Conservation (phyloP, 1,284 basidiomycete species). For the Cryptococcus sp. region DNA sequence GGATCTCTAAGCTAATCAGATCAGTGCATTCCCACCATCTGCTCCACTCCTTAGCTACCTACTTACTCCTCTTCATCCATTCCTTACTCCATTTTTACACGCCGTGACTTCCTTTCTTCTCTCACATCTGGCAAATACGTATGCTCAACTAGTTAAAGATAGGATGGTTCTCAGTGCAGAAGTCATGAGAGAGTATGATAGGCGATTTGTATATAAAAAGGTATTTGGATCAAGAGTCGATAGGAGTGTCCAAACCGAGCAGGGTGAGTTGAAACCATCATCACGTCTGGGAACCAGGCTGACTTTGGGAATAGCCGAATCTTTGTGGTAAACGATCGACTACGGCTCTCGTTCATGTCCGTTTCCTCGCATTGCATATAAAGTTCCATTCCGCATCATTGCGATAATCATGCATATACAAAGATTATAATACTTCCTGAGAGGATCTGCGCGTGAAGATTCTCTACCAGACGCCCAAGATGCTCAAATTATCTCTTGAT, state of each 20-base stretch:
- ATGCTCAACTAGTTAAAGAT: slow-evolving; percentile 42
- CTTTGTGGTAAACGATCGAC: background rate
- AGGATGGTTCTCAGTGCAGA: slow-evolving; percentile 42
- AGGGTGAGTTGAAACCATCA: slow-evolving; percentile 20
- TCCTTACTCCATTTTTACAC: slow-evolving; percentile 34
- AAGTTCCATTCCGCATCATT: no score
- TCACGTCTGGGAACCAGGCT: background rate
- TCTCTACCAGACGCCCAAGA: no score
- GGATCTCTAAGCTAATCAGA: background rate
- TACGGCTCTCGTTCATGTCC: no score
- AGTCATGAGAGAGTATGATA: slow-evolving; percentile 48
- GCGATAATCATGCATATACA: no score
- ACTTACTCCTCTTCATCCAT: slow-evolving; percentile 31
- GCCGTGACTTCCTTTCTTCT: slow-evolving; percentile 29
- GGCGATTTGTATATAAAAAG: slow-evolving; percentile 43
- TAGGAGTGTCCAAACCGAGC: slow-evolving; percentile 38
- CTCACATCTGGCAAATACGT: slow-evolving; percentile 31
- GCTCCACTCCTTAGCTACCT: slow-evolving; percentile 35
- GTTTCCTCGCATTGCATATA: no score
- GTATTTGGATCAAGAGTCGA: slow-evolving; percentile 40
- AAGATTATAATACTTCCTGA: no score
- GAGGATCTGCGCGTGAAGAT: no score
- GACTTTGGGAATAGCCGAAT: slow-evolving; percentile 1
- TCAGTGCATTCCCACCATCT: slow-evolving; percentile 36
- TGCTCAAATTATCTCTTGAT: no score